A percentile compares a stretch with the other conserved stretches of the same genome.
Conservation (phyloP, 2,329 filamentous ascomycete genomes). For the Chaetothyriales sp. region DNA sequence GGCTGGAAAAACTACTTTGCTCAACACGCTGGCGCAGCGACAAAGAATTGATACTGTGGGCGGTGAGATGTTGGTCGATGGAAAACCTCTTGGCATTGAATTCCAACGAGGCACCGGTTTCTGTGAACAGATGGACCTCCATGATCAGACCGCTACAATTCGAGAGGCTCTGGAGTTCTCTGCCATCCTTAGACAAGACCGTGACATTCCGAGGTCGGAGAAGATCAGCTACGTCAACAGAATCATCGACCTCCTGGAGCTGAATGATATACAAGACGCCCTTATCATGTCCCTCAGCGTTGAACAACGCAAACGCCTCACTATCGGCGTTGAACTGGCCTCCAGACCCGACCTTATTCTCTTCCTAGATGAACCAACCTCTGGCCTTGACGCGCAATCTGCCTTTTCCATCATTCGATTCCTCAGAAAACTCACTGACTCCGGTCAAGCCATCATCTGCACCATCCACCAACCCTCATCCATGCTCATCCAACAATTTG, state of each 20-base stretch:
- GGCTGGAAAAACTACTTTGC: slow-evolving; percentile 69
- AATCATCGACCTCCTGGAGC: slow-evolving; percentile 51
- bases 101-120: slow-evolving; percentile 60
- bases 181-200: slow-evolving; percentile 49
- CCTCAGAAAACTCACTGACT: slow-evolving; percentile 51
- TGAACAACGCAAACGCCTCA: slow-evolving; percentile 58
- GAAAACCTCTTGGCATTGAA: slow-evolving; percentile 44
- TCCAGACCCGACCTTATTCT: slow-evolving; percentile 54
- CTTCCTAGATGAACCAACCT: slow-evolving; percentile 61
- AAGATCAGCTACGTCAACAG: slow-evolving; percentile 55
- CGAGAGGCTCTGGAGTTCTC: slow-evolving; percentile 58
- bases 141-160: slow-evolving; percentile 53
- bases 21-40: slow-evolving; percentile 64
- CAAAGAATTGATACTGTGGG: slow-evolving; percentile 50
- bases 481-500: slow-evolving; percentile 57
- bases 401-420: slow-evolving; percentile 57
- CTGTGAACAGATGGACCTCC: slow-evolving; percentile 59
- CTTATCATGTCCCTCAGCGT: slow-evolving; percentile 52
- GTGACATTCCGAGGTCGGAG: slow-evolving; percentile 40
- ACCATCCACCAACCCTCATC: slow-evolving; percentile 62
- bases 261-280: slow-evolving; percentile 53
- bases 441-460: slow-evolving; percentile 59
- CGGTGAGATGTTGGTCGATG: slow-evolving; percentile 63
- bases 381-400: slow-evolving; percentile 55
- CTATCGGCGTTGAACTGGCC: slow-evolving; percentile 60